A percentile compares a stretch with the other conserved stretches of the same genome.
These are phyloP conservation scores for Cadophora sp. DNA, from an alignment of 2,329 filamentous ascomycete species.

Conservation along the genomic window DNA sequence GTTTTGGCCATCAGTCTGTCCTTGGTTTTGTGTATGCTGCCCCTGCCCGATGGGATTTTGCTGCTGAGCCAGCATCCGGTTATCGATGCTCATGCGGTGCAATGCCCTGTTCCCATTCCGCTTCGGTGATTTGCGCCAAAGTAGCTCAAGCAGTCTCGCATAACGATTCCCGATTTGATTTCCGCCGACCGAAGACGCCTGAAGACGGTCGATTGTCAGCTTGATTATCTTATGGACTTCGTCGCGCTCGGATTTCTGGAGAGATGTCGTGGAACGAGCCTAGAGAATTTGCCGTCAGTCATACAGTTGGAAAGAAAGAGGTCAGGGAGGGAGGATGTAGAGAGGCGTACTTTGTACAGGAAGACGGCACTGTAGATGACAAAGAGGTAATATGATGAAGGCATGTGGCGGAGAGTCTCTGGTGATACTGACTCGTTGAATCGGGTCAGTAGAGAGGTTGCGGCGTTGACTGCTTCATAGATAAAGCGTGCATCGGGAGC, in stretches of 20 bases:
- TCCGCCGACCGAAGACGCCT: slow-evolving; percentile 61
- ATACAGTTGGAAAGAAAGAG: slow-evolving; percentile 29
- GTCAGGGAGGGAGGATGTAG: not conserved
- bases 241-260: slow-evolving; percentile 51
- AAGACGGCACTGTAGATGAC: slow-evolving; percentile 70
- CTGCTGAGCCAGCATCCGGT: slow-evolving; percentile 12
- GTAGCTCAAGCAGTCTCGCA: slow-evolving; percentile 62
- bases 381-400: slow-evolving; percentile 67
- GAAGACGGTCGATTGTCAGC: slow-evolving; percentile 64
- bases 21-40: not conserved
- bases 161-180: slow-evolving; percentile 68
- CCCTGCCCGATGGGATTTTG: not conserved
- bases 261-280: slow-evolving; percentile 40
- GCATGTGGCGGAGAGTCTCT: slow-evolving; percentile 67
- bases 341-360: slow-evolving; percentile 62
- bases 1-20: not conserved
- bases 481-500: slow-evolving; percentile 71
- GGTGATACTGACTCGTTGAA: slow-evolving; percentile 66
- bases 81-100: slow-evolving; percentile 20
- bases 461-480: slow-evolving; percentile 69
- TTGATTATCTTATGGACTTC: slow-evolving; percentile 63
- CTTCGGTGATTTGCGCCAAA: slow-evolving; percentile 57
- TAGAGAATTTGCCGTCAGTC: slow-evolving; percentile 6
- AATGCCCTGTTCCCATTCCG: slow-evolving; percentile 9
- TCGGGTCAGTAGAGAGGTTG: slow-evolving; percentile 65